Evolutionary conservation across 148 eudicot species (phyloP).

Genomic region (Mesembryanthemum crystallinum): DNA sequence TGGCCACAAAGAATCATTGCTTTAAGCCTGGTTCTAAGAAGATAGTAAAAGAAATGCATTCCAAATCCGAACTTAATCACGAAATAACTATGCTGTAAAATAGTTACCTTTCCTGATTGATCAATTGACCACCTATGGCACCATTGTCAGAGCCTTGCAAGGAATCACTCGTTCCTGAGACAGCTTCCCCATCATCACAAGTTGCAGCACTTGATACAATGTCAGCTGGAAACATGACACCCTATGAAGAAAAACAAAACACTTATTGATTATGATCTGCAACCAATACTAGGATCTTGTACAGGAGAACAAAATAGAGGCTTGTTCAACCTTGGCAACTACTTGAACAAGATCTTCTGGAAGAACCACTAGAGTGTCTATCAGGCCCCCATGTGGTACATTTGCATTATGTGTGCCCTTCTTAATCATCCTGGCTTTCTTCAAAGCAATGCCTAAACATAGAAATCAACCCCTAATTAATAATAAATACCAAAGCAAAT

Average conservation of each 20-base stretch:
- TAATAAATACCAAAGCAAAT: neutral
- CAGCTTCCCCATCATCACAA: conserved; percentile 37
- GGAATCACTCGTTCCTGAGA: conserved; percentile 22
- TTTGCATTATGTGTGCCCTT: conserved; percentile 57
- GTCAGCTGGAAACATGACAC: conserved; percentile 45
- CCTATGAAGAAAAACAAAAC: conserved; percentile 45
- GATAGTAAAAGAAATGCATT: conserved; percentile 3
- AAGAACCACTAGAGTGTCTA: conserved; percentile 68
- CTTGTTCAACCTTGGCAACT: conserved; percentile 61
- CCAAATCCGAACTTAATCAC: neutral
- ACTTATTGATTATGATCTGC: neutral
- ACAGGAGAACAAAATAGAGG: neutral
- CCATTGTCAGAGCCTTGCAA: conserved; percentile 33
- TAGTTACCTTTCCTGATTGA: conserved; percentile 39
- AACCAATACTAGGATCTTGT: neutral
- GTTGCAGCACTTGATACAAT: conserved; percentile 30
- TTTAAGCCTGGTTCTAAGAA: neutral
- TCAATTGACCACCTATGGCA: conserved; percentile 24
- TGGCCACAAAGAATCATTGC: neutral
- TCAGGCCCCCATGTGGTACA: conserved; percentile 45
- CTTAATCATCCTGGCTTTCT: conserved; percentile 72
- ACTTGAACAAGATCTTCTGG: conserved; percentile 92
- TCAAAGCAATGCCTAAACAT: conserved; percentile 66
- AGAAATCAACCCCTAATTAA: conserved; percentile 19
- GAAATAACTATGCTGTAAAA: neutral